Evolutionary conservation across 208 protist species (phyloP).

Genomic region (Leishmania tropica): DNA sequence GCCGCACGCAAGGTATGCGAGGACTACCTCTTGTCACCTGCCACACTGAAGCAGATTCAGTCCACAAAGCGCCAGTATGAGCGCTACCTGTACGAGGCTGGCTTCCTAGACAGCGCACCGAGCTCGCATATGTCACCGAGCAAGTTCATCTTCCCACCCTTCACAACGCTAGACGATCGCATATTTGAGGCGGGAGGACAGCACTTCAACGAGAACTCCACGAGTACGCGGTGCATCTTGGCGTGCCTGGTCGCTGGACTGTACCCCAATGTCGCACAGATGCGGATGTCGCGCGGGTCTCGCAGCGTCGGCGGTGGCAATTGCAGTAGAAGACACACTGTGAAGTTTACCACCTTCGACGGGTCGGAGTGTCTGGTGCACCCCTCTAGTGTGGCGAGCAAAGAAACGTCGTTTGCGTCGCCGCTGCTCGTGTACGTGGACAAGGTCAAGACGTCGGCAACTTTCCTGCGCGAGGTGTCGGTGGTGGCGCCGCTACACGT

Average conservation of each 20-base stretch:
- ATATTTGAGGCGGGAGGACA: conserved; percentile 86
- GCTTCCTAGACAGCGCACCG: conserved; percentile 75
- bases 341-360: conserved; percentile 70
- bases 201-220: conserved; percentile 85
- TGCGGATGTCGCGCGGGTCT: conserved; percentile 37
- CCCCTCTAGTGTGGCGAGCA: conserved; percentile 89
- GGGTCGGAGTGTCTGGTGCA: conserved; percentile 88
- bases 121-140: conserved; percentile 17
- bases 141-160: conserved; percentile 69
- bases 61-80: conserved; percentile 93
- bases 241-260: conserved; percentile 94
- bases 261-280: conserved; percentile 93
- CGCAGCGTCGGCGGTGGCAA: not conserved
- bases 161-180: conserved; percentile 67
- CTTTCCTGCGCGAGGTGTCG: conserved; percentile 92
- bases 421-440: conserved; percentile 94
- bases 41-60: conserved; percentile 87
- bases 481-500: conserved; percentile 92
- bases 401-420: conserved; percentile 65
- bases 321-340: conserved; percentile 14
- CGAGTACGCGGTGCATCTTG: conserved; percentile 84
- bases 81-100: conserved; percentile 88
- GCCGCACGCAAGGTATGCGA: conserved; percentile 73
- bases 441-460: conserved; percentile 92
- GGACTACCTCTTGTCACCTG: conserved; percentile 80